Base-by-base conservation (phyloP, 306 rosid genomes). In the Glycine soja region DNA sequence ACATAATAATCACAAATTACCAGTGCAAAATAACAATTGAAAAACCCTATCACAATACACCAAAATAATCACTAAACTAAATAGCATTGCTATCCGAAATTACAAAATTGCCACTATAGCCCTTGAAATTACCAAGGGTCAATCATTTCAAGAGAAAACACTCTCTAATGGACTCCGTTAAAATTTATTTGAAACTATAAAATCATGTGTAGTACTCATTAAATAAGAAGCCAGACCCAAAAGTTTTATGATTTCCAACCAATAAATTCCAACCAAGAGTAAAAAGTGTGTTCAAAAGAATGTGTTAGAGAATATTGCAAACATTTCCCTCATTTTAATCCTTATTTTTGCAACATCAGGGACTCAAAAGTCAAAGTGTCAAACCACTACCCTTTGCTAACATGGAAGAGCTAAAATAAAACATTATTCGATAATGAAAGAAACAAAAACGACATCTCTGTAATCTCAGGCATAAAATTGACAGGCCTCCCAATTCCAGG, bases 1-100 rank as follows among this genome's bases (percentile, higher is more conserved):
- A 69, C 18, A 12, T 8, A 19, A 46, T 10, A 36, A 72, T 51
- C 11, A 34, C 56, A 83, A 72, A 48, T 46, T 42, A 54, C 61
- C 36, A 85, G 66, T 36, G 36, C 61, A 84, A 84, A 51, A 76
- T 2, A 75, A 75, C 15, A 38, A 0, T 1, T 8, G 8, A 6
- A 45, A 36, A 40, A 34, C 12, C 10, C 56, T 24, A 24, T 11
- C 45, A 47, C 3, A 45, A 46, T 18, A 46, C 56, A 45, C 74
- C 40, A 69, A 68, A 67, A 0, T 43, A 68, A 24, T 16, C 54
- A 9, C 52, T 8, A 15, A 42, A 40, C 16, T 43, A 43, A 43
- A 42, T 16, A 43, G 10, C 51, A 67, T 47, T 8, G 0, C 50
- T 38, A 2, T 40, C 51, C n/a, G 50, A 12, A 66, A 40, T 40